Conservation (phyloP, 1,284 basidiomycete genomes). For the Ceratobasidium sp. region DNA sequence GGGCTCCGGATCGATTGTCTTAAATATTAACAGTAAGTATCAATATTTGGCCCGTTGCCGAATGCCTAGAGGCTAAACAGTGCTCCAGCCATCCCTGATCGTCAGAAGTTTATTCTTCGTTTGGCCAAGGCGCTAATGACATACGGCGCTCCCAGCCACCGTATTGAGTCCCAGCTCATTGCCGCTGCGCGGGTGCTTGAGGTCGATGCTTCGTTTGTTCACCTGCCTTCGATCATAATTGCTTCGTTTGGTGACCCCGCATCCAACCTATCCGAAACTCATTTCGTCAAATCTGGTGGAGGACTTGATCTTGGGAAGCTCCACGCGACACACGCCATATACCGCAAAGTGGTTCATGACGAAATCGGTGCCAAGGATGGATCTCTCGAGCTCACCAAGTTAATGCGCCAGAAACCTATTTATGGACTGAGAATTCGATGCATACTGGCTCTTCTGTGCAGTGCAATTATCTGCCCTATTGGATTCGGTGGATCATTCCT, state of each 20-base stretch:
- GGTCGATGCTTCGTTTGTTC: conserved; percentile 82
- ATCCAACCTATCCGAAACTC: conserved; percentile 79
- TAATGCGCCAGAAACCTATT: conserved; percentile 65
- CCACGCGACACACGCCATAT: conserved; percentile 79
- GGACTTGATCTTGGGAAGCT: conserved; percentile 78
- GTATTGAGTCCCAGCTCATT: conserved; percentile 72
- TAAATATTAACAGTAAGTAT: conserved; percentile 41
- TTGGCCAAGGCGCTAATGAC: conserved; percentile 73
- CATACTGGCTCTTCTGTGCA: conserved; percentile 73
- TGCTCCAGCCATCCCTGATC: conserved; percentile 61
- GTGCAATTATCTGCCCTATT: conserved; percentile 79
- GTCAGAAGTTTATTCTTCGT: conserved; percentile 71
- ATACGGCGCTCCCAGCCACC: conserved; percentile 77
- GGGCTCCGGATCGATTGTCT: conserved; percentile 20
- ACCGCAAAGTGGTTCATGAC: conserved; percentile 83
- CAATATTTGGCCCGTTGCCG: neutral
- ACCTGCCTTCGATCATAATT: conserved; percentile 83
- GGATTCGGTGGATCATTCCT: conserved; percentile 86
- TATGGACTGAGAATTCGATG: conserved; percentile 70
- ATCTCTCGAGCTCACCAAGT: conserved; percentile 60
- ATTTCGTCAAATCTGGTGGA: conserved; percentile 81
- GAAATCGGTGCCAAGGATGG: conserved; percentile 82
- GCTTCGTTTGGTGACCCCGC: conserved; percentile 80
- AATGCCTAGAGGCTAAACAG: neutral
- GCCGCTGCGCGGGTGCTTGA: conserved; percentile 85